Conservation (phyloP, 2,329 filamentous ascomycete genomes). For the Ophiognomonia clavigignenti-juglandacearum region DNA sequence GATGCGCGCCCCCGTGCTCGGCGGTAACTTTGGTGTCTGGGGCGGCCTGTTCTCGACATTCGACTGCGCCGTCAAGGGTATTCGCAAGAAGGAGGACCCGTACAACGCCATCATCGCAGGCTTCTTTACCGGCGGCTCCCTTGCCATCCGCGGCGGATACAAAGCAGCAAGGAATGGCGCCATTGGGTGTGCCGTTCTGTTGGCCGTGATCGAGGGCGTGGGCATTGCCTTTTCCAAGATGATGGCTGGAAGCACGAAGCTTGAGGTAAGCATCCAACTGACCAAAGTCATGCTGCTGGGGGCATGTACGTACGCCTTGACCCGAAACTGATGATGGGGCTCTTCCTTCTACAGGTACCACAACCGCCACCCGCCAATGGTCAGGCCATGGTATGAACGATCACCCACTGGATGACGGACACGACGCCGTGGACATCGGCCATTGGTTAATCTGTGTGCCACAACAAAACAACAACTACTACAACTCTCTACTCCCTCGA, state of each 20-base stretch:
- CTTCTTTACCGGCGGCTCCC: slow-evolving; percentile 90
- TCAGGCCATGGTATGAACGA: slow-evolving; percentile 8
- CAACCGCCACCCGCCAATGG: slow-evolving; percentile 10
- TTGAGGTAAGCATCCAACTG: slow-evolving; percentile 74
- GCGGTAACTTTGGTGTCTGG: slow-evolving; percentile 98
- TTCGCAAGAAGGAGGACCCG: slow-evolving; percentile 93
- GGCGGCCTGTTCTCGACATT: slow-evolving; percentile 93
- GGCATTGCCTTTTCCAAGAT: slow-evolving; percentile 94
- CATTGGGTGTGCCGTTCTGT: slow-evolving; percentile 89
- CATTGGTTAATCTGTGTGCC: too few species aligned
- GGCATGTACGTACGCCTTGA: too few species aligned
- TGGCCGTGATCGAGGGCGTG: slow-evolving; percentile 95
- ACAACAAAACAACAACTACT: too few species aligned
- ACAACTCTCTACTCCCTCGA: slow-evolving; percentile 13
- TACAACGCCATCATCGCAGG: slow-evolving; percentile 98
- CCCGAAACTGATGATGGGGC: neutral
- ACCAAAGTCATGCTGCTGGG: too few species aligned
- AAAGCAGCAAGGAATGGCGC: slow-evolving; percentile 92
- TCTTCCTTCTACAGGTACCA: slow-evolving; percentile 6
- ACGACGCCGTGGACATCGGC: too few species aligned
- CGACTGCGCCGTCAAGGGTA: slow-evolving; percentile 93
- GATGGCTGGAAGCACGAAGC: slow-evolving; percentile 82
- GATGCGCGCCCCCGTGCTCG: slow-evolving; percentile 89
- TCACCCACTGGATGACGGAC: neutral
- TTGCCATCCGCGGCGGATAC: slow-evolving; percentile 87